Base-by-base conservation (phyloP, 2,329 filamentous ascomycete species). In the Ambrosiella xylebori region DNA sequence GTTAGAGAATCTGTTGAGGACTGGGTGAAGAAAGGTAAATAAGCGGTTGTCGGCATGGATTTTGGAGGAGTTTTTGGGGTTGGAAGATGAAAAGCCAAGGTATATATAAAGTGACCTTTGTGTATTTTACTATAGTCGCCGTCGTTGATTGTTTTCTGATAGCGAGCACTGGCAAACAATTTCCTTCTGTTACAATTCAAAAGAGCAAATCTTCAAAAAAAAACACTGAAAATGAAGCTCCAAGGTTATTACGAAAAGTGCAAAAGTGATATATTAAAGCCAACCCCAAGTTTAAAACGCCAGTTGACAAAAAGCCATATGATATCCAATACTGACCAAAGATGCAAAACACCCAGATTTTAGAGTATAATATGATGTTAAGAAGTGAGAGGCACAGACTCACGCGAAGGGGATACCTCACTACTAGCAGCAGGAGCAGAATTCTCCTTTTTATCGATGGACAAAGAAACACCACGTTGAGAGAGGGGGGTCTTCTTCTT, bases 21-120 rank as follows among this genome's bases (percentile, higher is more conserved):
- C 61, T 93, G 90, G 88, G 87, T 97, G 57, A 88, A 81, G 75
- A 90, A 94, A 78, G 90, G 88, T 59, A 86, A 85, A 77, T 90
- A 79, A 74, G 65, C 52, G 19, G 45, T 44, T 44, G 15, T 47
- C 27, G 27, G 35, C 50, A 41, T 38, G 36, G 38, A 7, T 44
- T 49, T 27, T 35, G 41, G 59, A 55, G 39, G 54, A 50, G 7
- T 40, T 40, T 39, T 58, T 40, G 12, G 47, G 36, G 40, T 47
- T 27, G 57, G 17, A 58, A 9, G 44, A 47, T 50, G 19, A 57
- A 50, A 54, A 36, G 38, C 17, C 41, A 51, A 38, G 45, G 53
- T 37, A 36, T 7, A 54, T 57, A 53, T 19, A 45, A 38, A 17
- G 15, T 27, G 37, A 47, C 15, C n/a, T 52, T 27, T 56, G 59